A percentile compares a stretch with the other conserved stretches of the same genome.
These are phyloP conservation scores for Circinella umbellata DNA, from an alignment of 371 early-diverging fungal genomes.

Conservation along the genomic window DNA sequence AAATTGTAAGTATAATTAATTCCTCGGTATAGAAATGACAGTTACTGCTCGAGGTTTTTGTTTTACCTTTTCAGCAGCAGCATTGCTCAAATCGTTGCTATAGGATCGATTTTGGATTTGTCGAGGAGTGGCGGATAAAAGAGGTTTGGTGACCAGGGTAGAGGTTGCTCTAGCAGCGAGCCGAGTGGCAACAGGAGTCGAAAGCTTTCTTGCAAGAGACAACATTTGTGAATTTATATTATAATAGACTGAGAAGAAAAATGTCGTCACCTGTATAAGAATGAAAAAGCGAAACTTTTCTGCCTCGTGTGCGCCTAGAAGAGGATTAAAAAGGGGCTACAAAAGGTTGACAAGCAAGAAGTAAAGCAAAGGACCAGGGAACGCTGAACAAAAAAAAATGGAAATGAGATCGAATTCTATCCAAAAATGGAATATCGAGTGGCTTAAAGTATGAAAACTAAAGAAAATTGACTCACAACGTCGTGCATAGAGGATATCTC, in stretches of 20 bases:
- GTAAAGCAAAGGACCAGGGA: background rate
- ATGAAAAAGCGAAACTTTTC: background rate
- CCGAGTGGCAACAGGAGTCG: conserved; percentile 26
- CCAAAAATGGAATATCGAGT: background rate
- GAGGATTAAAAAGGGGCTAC: background rate
- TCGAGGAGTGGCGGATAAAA: conserved; percentile 17
- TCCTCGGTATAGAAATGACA: background rate
- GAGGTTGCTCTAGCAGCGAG: conserved; percentile 18
- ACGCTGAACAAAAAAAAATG: background rate
- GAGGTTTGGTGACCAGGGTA: conserved; percentile 19
- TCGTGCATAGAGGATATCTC: background rate
- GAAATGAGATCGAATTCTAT: background rate
- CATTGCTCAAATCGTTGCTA: conserved; percentile 26
- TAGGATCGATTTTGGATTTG: conserved; percentile 23
- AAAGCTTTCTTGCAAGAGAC: conserved; percentile 40
- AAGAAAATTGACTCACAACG: background rate
- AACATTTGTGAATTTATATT: conserved; percentile 23
- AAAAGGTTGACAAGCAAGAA: background rate
- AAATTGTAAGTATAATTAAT: background rate
- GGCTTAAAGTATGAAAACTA: background rate
- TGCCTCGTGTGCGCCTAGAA: background rate
- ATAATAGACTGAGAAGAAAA: background rate
- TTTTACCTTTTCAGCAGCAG: conserved; percentile 48
- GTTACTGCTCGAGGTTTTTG: too few relatives aligned
- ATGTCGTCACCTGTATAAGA: background rate